Conservation (phyloP, 257 asterid species). For the Anisodus acutangulus region DNA sequence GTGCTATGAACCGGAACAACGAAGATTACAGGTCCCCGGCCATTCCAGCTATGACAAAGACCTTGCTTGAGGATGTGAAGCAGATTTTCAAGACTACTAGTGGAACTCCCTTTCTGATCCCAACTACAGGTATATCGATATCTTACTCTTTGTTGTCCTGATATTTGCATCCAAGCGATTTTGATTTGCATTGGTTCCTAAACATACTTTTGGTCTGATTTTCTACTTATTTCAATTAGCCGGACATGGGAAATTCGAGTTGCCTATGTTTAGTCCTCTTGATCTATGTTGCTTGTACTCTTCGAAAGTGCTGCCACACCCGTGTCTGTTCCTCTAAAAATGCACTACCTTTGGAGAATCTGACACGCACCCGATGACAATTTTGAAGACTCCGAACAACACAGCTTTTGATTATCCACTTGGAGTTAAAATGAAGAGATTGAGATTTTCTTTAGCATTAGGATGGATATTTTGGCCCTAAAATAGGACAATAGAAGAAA, state of each 20-base stretch:
- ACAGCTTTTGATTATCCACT: neutral
- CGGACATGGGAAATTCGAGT: neutral
- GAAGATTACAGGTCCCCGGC: slow-evolving; percentile 99
- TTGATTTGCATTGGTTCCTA: neutral
- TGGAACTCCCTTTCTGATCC: slow-evolving; percentile 91
- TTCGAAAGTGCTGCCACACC: too few species aligned
- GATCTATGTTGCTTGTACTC: neutral
- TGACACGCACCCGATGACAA: too few species aligned
- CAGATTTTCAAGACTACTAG: slow-evolving; percentile 89
- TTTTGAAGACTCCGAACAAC: too few species aligned
- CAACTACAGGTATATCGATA: slow-evolving; percentile 73
- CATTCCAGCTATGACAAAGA: slow-evolving; percentile 81
- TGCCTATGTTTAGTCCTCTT: neutral
- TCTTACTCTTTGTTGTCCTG: neutral
- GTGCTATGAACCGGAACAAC: slow-evolving; percentile 98
- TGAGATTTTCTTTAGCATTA: neutral
- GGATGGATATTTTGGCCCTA: neutral
- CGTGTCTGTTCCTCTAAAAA: too few species aligned
- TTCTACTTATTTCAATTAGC: neutral
- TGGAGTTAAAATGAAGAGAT: neutral
- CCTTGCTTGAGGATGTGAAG: slow-evolving; percentile 88
- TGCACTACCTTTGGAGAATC: too few species aligned
- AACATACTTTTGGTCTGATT: neutral
- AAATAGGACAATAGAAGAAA: neutral
- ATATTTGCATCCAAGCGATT: neutral